These are phyloP conservation scores for Crepidotus variabilis DNA, from an alignment of 768 basidiomycete genomes.

Conservation along the genomic window DNA sequence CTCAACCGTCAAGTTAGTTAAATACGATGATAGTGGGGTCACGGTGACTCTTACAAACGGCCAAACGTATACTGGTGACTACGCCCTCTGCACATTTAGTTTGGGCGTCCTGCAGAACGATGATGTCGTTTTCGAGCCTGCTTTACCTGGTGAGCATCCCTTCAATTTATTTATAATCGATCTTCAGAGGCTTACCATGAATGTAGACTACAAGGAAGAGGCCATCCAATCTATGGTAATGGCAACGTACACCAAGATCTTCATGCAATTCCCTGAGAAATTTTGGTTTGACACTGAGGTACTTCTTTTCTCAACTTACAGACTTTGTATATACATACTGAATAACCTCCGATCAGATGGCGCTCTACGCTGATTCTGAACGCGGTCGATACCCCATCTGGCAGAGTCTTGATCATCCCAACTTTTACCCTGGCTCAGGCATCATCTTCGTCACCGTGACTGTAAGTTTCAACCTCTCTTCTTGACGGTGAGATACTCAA, in stretches of 20 bases:
- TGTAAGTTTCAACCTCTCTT: slow-evolving; percentile 20
- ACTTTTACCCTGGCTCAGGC: slow-evolving; percentile 59
- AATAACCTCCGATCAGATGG: slow-evolving; percentile 33
- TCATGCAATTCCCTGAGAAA: slow-evolving; percentile 55
- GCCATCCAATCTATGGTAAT: slow-evolving; percentile 61
- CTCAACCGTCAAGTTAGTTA: slow-evolving; percentile 44
- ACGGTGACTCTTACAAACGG: slow-evolving; percentile 44
- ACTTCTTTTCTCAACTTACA: background rate
- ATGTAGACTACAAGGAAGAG: slow-evolving; percentile 51
- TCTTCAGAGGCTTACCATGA: background rate
- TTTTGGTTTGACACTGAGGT: slow-evolving; percentile 51
- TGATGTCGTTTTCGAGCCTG: slow-evolving; percentile 54
- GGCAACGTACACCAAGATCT: slow-evolving; percentile 69
- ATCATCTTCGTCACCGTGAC: slow-evolving; percentile 52
- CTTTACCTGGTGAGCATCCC: slow-evolving; percentile 36
- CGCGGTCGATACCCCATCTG: slow-evolving; percentile 65
- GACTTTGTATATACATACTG: background rate
- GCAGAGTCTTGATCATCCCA: slow-evolving; percentile 57
- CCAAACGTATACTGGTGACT: slow-evolving; percentile 42
- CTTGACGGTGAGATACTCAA: background rate
- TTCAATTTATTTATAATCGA: background rate
- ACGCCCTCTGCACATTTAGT: slow-evolving; percentile 66
- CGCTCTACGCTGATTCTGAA: slow-evolving; percentile 51
- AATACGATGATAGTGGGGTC: slow-evolving; percentile 42
- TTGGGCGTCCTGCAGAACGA: slow-evolving; percentile 65